phyloP scores from a whole-genome alignment of 169 alveolate species.

The Plasmodium coatneyi region DNA sequence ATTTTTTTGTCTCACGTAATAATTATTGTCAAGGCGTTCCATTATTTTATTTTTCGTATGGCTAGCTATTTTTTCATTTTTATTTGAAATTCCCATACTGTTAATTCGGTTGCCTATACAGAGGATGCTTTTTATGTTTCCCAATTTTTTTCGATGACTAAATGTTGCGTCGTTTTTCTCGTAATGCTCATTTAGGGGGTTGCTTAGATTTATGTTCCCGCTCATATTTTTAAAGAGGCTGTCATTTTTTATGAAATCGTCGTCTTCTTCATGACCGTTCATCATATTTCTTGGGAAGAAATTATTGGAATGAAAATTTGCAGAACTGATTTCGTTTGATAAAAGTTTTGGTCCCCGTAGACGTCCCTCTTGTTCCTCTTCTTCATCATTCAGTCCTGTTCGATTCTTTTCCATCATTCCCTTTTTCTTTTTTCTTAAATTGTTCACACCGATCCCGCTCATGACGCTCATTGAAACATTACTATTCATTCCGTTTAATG shows the following conservation, averaged over 20 bases:
- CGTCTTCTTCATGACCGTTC: background rate
- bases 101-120: conserved; percentile 24
- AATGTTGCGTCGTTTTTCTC: background rate
- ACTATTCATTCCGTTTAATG: background rate
- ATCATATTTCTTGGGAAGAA: background rate
- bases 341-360: background rate
- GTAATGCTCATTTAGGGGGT: background rate
- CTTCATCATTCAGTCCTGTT: background rate
- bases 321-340: background rate
- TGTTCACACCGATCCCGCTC: background rate
- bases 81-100: conserved; percentile 9
- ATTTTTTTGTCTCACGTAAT: conserved; percentile 4
- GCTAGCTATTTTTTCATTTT: background rate
- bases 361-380: background rate
- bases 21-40: conserved; percentile 7
- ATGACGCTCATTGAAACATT: background rate
- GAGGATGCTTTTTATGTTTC: conserved; percentile 24
- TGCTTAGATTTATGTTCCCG: background rate
- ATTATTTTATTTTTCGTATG: background rate
- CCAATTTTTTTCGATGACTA: conserved; percentile 2
- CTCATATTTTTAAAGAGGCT: background rate
- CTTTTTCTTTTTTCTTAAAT: background rate
- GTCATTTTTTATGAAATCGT: background rate
- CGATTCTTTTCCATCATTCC: background rate
- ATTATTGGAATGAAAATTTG: background rate